Conservation (phyloP, 768 basidiomycete species). For the Mycena olivaceomarginata region DNA sequence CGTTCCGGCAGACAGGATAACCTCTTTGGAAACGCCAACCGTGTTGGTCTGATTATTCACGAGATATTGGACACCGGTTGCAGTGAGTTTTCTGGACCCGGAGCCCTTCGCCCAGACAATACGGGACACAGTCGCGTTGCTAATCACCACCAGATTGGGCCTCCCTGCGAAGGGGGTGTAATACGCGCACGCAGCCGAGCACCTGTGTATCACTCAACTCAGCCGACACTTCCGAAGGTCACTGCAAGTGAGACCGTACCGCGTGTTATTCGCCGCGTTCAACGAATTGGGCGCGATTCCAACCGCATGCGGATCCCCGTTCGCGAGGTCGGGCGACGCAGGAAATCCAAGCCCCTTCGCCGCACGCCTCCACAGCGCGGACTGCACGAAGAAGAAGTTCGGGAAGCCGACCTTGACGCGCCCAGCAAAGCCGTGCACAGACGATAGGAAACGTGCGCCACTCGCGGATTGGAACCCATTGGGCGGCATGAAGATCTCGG, state of each 20-base stretch:
- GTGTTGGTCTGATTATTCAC: constrained; percentile 52
- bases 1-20: constrained; percentile 66
- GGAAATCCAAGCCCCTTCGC: constrained; percentile 47
- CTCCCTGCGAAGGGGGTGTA: constrained; percentile 51
- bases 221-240: background rate
- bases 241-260: constrained; percentile 36
- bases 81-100: constrained; percentile 55
- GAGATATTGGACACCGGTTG: constrained; percentile 69
- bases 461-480: constrained; percentile 50
- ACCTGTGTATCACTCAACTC: constrained; percentile 18
- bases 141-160: constrained; percentile 74
- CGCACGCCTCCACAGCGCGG: constrained; percentile 51
- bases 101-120: constrained; percentile 61
- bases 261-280: constrained; percentile 55
- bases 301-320: constrained; percentile 52
- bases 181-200: constrained; percentile 56
- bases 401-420: constrained; percentile 57
- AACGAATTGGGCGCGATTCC: constrained; percentile 56
- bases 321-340: constrained; percentile 49
- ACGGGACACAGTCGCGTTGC: constrained; percentile 72
- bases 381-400: constrained; percentile 55
- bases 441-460: constrained; percentile 49
- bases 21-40: constrained; percentile 71
- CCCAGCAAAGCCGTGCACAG: constrained; percentile 52
- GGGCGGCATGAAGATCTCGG: constrained; percentile 77